Evolutionary conservation across 2,329 filamentous ascomycete genomes (phyloP), one percentile per base, ranked within the genome.

Genomic region (Podosphaera leucotricha): DNA sequence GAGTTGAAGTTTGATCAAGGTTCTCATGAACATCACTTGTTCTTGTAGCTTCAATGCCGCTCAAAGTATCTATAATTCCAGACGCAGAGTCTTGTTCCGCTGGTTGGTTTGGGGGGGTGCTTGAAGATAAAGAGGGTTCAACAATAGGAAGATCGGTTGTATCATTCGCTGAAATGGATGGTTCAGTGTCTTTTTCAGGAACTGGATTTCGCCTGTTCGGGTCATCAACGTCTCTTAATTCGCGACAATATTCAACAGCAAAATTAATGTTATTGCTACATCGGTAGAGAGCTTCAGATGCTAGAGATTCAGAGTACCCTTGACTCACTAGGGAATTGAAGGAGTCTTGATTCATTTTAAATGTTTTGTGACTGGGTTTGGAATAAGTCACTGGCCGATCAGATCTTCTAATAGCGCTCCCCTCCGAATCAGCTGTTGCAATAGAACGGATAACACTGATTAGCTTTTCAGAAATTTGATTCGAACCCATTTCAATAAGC

Each of bases 361-460:
- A 77, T 16, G 63, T 62, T 48, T 65, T 71, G 43, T 43, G 52
- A 6, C 43, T 18, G n/a, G 37, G 22, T 38, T 54, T 55, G 11
- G 62, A 62, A 30, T 62, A 55, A 4, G 63, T 59, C 35, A 66
- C 62, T 26, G 60, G 59, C 44, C 74, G 72, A 42, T 84, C 79
- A 8, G 66, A 61, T 46, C 68, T 75, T 55, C 65, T 77, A 55
- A 67, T 70, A 16, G 73, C 80, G 47, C 67, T 68, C 7, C 66
- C 61, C 58, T 98, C 90, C 45, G 72, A 68, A 44, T 93, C 84
- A n/a, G 73, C 80, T 46, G 75, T 70, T 10, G 85, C 70, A 15
- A 92, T 77, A 4, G 73, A 73, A 52, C 81, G 82, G 46, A 98
- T 65, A 40, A 93, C 87, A 26, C 85, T 80, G 47, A 95, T 74